phyloP scores from a whole-genome alignment of 192 early-diverging fungal genomes.

The Coemansia sp. region DNA sequence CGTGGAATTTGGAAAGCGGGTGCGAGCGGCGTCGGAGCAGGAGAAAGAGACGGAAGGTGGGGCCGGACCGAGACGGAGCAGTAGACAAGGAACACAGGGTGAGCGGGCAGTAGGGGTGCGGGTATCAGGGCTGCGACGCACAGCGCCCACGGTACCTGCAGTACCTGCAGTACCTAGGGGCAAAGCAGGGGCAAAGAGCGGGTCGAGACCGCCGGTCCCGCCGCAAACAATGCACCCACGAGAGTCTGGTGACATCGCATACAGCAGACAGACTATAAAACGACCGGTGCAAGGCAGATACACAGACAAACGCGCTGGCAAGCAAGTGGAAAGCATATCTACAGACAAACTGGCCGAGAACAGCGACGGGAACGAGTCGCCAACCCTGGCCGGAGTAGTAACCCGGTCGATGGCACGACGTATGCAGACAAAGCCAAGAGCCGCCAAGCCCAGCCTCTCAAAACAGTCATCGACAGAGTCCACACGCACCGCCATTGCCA shows the following conservation, averaged over 20 bases:
- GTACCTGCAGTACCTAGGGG: not conserved
- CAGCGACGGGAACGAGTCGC: constrained; percentile 18
- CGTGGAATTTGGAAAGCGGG: constrained; percentile 24
- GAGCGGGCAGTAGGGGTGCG: not conserved
- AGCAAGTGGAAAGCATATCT: no score
- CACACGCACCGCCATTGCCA: constrained; percentile 1
- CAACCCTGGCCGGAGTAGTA: constrained; percentile 23
- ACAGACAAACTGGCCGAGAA: not conserved
- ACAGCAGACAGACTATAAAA: no score
- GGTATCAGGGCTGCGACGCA: no score
- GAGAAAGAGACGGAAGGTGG: not conserved
- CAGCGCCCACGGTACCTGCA: not conserved
- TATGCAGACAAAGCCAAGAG: constrained; percentile 14
- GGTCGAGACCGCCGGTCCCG: not conserved
- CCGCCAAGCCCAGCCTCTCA: not conserved
- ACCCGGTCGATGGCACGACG: constrained; percentile 52
- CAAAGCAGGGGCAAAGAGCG: not conserved
- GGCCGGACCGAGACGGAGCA: not conserved
- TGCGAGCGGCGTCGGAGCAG: constrained; percentile 21
- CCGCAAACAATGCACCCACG: constrained; percentile 1
- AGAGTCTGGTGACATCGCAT: no score
- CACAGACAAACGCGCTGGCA: no score
- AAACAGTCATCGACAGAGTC: constrained; percentile 6
- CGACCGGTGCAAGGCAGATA: no score
- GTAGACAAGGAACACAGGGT: constrained; percentile 6